Conservation (phyloP, 805 yeast genomes). For the Starmerella scarabaei region DNA sequence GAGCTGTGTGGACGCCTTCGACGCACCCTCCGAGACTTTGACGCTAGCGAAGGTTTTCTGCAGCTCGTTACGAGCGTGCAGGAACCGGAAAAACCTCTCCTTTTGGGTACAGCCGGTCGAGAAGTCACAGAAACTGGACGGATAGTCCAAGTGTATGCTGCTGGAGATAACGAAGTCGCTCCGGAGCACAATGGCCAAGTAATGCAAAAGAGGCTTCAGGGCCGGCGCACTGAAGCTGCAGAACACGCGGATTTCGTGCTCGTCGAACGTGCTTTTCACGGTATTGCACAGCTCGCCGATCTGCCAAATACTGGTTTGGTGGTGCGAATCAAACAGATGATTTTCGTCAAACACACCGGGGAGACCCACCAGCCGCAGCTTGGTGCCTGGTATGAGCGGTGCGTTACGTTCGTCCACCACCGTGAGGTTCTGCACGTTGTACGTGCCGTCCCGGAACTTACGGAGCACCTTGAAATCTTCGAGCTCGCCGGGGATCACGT, state of each 20-base stretch:
- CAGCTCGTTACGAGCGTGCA: background rate
- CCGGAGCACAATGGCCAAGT: slow-evolving; percentile 49
- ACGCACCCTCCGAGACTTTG: slow-evolving; percentile 23
- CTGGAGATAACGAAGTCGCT: slow-evolving; percentile 67
- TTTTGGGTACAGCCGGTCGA: slow-evolving; percentile 33
- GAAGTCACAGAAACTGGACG: slow-evolving; percentile 55
- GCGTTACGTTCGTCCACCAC: slow-evolving; percentile 42
- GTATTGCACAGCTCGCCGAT: slow-evolving; percentile 51
- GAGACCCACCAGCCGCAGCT: slow-evolving; percentile 49
- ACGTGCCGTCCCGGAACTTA: slow-evolving; percentile 43
- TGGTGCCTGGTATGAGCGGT: slow-evolving; percentile 26
- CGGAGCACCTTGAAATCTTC: slow-evolving; percentile 61
- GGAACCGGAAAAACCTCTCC: background rate
- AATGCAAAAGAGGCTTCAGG: slow-evolving; percentile 55
- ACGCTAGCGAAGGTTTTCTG: background rate
- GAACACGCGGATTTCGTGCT: slow-evolving; percentile 44
- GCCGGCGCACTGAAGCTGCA: slow-evolving; percentile 59
- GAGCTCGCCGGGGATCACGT: slow-evolving; percentile 62
- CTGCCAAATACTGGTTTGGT: slow-evolving; percentile 54
- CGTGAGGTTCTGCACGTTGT: slow-evolving; percentile 42
- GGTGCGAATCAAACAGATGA: slow-evolving; percentile 37
- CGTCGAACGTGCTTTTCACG: slow-evolving; percentile 29
- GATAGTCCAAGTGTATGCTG: slow-evolving; percentile 48
- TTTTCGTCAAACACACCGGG: slow-evolving; percentile 62
- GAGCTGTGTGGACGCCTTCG: slow-evolving; percentile 32